Conservation (phyloP, 2,329 filamentous ascomycete species). For the Ceratocystis harringtonii region DNA sequence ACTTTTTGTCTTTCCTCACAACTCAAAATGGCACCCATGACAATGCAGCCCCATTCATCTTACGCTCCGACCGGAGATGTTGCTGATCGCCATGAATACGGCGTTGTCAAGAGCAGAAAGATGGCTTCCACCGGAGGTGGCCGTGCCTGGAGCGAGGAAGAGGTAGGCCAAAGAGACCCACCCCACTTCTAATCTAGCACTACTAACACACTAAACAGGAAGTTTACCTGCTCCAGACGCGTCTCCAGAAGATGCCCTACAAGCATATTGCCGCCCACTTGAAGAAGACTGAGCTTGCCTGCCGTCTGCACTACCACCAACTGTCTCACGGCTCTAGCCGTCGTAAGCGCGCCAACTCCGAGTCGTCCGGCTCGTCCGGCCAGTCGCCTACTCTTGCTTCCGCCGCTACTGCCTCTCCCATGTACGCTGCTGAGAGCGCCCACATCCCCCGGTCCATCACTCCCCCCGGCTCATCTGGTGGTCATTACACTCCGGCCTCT, state of each 20-base stretch:
- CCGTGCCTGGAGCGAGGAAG: slow-evolving; percentile 72
- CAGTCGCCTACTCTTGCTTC: slow-evolving; percentile 37
- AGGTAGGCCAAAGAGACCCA: slow-evolving; percentile 38
- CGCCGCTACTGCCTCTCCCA: slow-evolving; percentile 34
- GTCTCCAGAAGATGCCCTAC: slow-evolving; percentile 78
- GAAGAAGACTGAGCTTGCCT: slow-evolving; percentile 78
- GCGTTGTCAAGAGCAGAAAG: slow-evolving; percentile 51
- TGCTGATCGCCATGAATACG: slow-evolving; percentile 43
- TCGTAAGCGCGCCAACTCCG: slow-evolving; percentile 59
- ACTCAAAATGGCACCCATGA: slow-evolving; percentile 33
- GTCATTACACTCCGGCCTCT: slow-evolving; percentile 25
- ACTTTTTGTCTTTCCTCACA: background rate
- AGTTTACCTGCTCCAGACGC: slow-evolving; percentile 67
- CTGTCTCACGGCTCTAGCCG: slow-evolving; percentile 69
- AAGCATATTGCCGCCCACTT: slow-evolving; percentile 76
- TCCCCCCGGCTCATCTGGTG: slow-evolving; percentile 31
- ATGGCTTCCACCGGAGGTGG: slow-evolving; percentile 56
- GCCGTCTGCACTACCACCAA: slow-evolving; percentile 76
- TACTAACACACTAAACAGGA: slow-evolving; percentile 38
- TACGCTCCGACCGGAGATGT: slow-evolving; percentile 40
- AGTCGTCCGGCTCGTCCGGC: slow-evolving; percentile 45
- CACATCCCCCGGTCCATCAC: slow-evolving; percentile 33
- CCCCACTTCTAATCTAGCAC: background rate
- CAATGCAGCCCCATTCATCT: slow-evolving; percentile 25
- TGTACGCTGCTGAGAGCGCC: slow-evolving; percentile 28